Base-by-base conservation (phyloP, 805 yeast genomes). In the Candida rishiriensis region DNA sequence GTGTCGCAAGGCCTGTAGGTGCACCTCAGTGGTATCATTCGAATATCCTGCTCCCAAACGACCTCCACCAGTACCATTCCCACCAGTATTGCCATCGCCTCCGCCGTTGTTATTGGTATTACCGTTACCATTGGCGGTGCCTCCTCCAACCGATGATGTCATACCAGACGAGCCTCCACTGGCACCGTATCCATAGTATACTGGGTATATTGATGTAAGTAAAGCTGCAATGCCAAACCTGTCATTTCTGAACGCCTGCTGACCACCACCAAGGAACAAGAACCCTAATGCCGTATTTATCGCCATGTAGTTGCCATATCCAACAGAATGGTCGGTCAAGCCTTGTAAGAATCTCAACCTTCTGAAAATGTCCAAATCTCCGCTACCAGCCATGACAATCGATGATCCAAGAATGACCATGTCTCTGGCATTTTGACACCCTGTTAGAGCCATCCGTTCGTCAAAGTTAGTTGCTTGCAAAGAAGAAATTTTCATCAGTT, bases 201-300 rank as follows among this genome's bases (percentile, higher is more conserved):
- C 70, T 2, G 97, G 97, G 51, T 88, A 81, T n/a, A 86, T 69
- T 0, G 97, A 75, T 0, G 88, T 75, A 1, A 88, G 65, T 53
- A 93, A 70, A 3, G 83, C 63, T 0, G 90, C 95, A 42, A 82
- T 68, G 2, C 88, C 79, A 55, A 84, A 69, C 43, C 78, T 74
- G 3, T 85, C 76, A 8, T 64, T 74, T 33, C 78, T 72, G 46
- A 93, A 76, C 0, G 95, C 89, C 61, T 80, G 88, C 60, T 88
- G 97, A 0, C 98, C 97, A 1, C 96, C 93, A 0, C 97, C 97
- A 32, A 93, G 62, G 58, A 91, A 90, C 42, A 91, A 68, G 54
- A 91, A 80, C 2, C 99, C 99, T 33, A 93, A 64, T 0, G 95
- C 86, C 70, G 87, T 75, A 54, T 86, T 88, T 1, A 82, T 71